Evolutionary conservation across 108 stramenopile genomes (phyloP), one percentile per base, ranked within the genome.

Genomic region (Fistulifera pelliculosa): DNA sequence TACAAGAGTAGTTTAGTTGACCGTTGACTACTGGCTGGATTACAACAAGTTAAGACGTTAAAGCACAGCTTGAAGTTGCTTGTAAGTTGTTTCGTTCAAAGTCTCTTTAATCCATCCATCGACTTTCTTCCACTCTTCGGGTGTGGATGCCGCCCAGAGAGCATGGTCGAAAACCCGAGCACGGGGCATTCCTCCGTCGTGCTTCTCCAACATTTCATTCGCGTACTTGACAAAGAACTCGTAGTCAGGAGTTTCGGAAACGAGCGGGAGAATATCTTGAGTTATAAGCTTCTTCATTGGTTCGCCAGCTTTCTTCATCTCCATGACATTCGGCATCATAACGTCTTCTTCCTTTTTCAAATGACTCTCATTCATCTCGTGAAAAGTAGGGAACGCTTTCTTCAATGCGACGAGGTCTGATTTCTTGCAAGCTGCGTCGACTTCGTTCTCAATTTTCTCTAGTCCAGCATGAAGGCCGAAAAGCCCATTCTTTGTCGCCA

Each of bases 91-190:
- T 11, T 39, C 27, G 38, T 57, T 6, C 17, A 54, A 31, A 17
- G 24, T 57, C 56, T 31, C 31, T 35, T 68, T 24, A 19, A 68
- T 62, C 66, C 66, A 68, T 4, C 11, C 27, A 22, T 53, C 41
- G 51, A 52, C 60, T 22, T 41, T 48, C 24, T 28, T 27, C 68
- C 68, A 69, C 35, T 69, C 39, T 2, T 55, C 61, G 5, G 61
- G 54, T 41, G 68, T 57, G n/a, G 68, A 41, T n/a, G 47, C 68
- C 12, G 69, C 62, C 69, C 69, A 70, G 14, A 70, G 45, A 2
- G 69, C 69, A 52, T 70, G 69, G 41, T 54, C 64, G 48, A 64
- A 70, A 0, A 70, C 69, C 12, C 64, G 58, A 47, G 41, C 69
- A 25, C 58, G 41, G 17, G 63, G 69, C 56, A 61, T 64, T 17